Percentiles rank a stretch among this genome's conserved stretches.
Evolutionary conservation across 1,284 basidiomycete genomes (phyloP).

Genomic region (Tetrapyrgos nigripes): DNA sequence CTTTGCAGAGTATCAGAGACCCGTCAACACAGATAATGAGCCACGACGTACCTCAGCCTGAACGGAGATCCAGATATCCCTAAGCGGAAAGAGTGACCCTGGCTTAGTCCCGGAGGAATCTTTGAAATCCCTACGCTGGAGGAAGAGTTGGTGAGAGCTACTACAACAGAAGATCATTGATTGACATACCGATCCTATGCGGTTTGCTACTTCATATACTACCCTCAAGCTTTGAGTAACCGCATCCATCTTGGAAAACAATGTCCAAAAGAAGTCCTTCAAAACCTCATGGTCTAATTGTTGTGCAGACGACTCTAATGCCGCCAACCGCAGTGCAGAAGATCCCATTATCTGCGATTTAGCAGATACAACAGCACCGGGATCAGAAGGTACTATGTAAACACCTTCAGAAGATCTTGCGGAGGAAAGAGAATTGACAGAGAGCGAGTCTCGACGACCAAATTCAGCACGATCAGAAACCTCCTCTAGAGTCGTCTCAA

Average conservation of each 20-base stretch:
- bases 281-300: constrained; percentile 86
- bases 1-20: constrained; percentile 44
- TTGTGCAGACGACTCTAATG: constrained; percentile 79
- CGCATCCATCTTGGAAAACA: constrained; percentile 96
- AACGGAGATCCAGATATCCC: constrained; percentile 92
- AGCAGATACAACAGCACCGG: constrained; percentile 28
- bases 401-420: constrained; percentile 50
- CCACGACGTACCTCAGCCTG: constrained; percentile 78
- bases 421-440: constrained; percentile 34
- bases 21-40: constrained; percentile 1
- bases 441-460: constrained; percentile 60
- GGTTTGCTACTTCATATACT: constrained; percentile 89
- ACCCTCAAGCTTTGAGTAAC: constrained; percentile 94
- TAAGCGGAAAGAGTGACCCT: constrained; percentile 77
- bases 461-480: constrained; percentile 89
- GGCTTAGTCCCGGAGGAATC: constrained; percentile 81
- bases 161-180: constrained; percentile 9
- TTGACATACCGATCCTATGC: constrained; percentile 82
- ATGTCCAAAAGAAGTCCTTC: constrained; percentile 95
- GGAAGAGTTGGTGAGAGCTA: constrained; percentile 12
- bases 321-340: constrained; percentile 70
- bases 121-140: constrained; percentile 87
- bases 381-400: constrained; percentile 55
- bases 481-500: constrained; percentile 90
- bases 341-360: constrained; percentile 46